Percentiles rank a stretch among this genome's conserved stretches.
Evolutionary conservation across 805 yeast genomes (phyloP).

Genomic region (Cyberlindnera mississippiensis): DNA sequence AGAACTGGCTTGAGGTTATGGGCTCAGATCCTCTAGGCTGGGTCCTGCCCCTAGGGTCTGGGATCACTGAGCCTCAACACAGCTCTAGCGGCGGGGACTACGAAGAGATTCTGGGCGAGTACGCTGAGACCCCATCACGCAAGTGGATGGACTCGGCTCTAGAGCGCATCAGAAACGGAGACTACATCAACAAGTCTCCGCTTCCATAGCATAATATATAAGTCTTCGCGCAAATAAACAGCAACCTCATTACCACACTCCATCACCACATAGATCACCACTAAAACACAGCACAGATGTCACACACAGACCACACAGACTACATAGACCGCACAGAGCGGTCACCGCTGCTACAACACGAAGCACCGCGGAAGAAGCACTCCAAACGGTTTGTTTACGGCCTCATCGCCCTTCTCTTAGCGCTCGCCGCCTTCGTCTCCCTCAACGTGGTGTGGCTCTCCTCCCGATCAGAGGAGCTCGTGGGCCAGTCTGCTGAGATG

Average conservation of each 20-base stretch:
- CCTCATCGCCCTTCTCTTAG: neutral
- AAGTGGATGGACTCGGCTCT: conserved; percentile 21
- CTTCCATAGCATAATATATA: conserved; percentile 6
- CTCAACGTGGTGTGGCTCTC: conserved; percentile 7
- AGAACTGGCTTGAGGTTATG: conserved; percentile 29
- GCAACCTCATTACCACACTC: too few species aligned
- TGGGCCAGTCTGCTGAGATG: conserved; percentile 31
- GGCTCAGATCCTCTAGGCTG: conserved; percentile 28
- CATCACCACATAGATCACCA: too few species aligned
- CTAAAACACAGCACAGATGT: too few species aligned
- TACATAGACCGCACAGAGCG: too few species aligned
- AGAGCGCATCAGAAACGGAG: conserved; percentile 27
- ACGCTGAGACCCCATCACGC: conserved; percentile 20
- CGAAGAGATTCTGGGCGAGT: conserved; percentile 26
- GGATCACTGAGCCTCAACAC: conserved; percentile 5
- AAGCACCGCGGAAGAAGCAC: neutral
- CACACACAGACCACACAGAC: too few species aligned
- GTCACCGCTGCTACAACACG: neutral
- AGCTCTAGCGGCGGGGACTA: conserved; percentile 8
- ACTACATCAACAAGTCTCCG: conserved; percentile 17
- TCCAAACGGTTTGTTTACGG: neutral
- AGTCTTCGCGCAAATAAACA: too few species aligned
- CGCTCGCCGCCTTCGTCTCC: conserved; percentile 2
- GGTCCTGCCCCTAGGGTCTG: conserved; percentile 29
- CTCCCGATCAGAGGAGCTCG: conserved; percentile 28